These are phyloP conservation scores for Cyamopsis tetragonoloba DNA, from an alignment of 306 rosid species.

Conservation along the genomic window DNA sequence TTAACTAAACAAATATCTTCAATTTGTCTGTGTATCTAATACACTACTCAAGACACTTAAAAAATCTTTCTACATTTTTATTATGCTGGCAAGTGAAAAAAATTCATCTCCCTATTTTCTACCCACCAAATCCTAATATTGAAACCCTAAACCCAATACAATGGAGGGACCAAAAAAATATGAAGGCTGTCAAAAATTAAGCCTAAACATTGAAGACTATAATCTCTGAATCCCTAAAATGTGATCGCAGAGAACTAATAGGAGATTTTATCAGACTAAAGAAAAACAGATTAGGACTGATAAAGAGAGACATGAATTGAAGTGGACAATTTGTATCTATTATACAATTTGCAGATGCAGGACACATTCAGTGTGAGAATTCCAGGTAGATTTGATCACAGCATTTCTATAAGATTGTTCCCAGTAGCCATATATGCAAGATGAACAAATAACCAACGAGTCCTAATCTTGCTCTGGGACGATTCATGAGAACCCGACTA, in stretches of 20 bases:
- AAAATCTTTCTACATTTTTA: constrained; percentile 14
- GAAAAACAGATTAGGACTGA: constrained; percentile 28
- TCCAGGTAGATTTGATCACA: constrained; percentile 18
- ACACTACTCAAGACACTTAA: constrained; percentile 1
- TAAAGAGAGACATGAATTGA: neutral
- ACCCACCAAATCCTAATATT: constrained; percentile 18
- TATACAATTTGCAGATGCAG: constrained; percentile 53
- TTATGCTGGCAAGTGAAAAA: constrained; percentile 22
- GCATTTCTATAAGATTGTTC: constrained; percentile 55
- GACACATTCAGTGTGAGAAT: constrained; percentile 16
- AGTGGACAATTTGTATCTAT: constrained; percentile 25
- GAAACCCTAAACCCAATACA: constrained; percentile 24
- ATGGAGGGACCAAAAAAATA: constrained; percentile 2
- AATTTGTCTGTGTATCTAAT: neutral
- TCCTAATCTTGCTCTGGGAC: constrained; percentile 89
- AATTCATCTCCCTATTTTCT: constrained; percentile 25
- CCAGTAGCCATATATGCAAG: constrained; percentile 89
- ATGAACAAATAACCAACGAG: constrained; percentile 66
- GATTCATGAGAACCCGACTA: constrained; percentile 82
- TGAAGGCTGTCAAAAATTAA: constrained; percentile 16
- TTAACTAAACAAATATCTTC: neutral
- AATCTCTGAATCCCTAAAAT: constrained; percentile 79
- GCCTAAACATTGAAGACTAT: constrained; percentile 30
- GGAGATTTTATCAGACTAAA: constrained; percentile 20
- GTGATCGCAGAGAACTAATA: constrained; percentile 62